Conservation (phyloP, 805 yeast species). For the Saccharomycopsis capsularis region DNA sequence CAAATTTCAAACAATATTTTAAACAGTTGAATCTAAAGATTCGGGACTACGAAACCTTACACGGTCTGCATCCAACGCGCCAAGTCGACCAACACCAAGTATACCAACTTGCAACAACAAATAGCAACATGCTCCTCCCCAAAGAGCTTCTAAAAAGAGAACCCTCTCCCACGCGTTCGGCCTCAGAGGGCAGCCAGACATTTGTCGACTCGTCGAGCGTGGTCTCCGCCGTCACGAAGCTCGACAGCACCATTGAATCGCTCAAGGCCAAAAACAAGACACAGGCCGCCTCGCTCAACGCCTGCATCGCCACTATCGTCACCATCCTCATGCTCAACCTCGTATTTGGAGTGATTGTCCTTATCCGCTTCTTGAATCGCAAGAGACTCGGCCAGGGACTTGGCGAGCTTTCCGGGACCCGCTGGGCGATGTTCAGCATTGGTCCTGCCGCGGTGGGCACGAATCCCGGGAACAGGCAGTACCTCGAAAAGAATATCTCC, state of each 20-base stretch:
- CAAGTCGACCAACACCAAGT: too few relatives aligned
- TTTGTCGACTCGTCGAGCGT: constrained; percentile 1
- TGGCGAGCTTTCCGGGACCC: constrained; percentile 3
- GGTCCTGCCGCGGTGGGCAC: constrained; percentile 6
- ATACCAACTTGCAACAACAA: too few relatives aligned
- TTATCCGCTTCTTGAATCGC: constrained; percentile 8
- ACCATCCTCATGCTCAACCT: not conserved
- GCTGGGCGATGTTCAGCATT: constrained; percentile 15
- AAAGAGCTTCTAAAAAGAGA: not conserved
- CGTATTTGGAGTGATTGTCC: not conserved
- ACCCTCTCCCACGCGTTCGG: not conserved
- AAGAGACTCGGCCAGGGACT: constrained; percentile 9
- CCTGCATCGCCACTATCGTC: constrained; percentile 4
- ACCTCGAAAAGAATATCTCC: too few relatives aligned
- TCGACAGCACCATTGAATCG: not conserved
- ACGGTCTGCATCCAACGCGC: too few relatives aligned
- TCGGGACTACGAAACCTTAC: too few relatives aligned
- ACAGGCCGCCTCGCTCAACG: constrained; percentile 4
- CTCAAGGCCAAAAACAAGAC: not conserved
- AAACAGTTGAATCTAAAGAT: too few relatives aligned
- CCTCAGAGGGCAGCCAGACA: not conserved
- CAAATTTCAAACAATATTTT: too few relatives aligned
- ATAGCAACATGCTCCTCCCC: not conserved
- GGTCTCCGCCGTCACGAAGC: constrained; percentile 7
- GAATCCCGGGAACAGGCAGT: not conserved